Conservation (phyloP, 257 asterid genomes). For the Salvia hispanica region DNA sequence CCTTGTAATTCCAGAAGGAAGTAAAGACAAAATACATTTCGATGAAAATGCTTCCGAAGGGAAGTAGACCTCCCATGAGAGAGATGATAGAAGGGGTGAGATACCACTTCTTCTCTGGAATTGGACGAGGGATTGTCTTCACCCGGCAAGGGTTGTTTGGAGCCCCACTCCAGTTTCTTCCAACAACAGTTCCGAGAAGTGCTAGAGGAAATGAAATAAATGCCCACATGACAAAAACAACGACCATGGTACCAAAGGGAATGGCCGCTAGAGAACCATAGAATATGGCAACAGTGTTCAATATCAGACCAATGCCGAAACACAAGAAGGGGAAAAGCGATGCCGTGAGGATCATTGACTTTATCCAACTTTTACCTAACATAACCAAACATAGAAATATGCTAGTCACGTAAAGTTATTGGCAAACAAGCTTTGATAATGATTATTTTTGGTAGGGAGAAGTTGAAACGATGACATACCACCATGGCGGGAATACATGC, state of each 20-base stretch:
- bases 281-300: conserved; percentile 77
- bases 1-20: conserved; percentile 96
- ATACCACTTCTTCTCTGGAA: conserved; percentile 56
- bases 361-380: conserved; percentile 83
- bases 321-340: conserved; percentile 82
- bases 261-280: conserved; percentile 87
- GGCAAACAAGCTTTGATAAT: too few relatives aligned
- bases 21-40: conserved; percentile 92
- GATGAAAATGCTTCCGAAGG: conserved; percentile 83
- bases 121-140: conserved; percentile 61
- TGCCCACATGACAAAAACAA: conserved; percentile 77
- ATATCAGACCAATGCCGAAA: conserved; percentile 66
- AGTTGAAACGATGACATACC: too few relatives aligned
- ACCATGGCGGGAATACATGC: conserved; percentile 29
- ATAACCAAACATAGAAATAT: too few relatives aligned
- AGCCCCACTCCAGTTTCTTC: conserved; percentile 81
- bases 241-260: conserved; percentile 84
- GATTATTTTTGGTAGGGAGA: too few relatives aligned
- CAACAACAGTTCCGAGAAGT: conserved; percentile 81
- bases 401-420: too few relatives aligned
- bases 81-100: conserved; percentile 72
- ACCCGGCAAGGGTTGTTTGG: conserved; percentile 89
- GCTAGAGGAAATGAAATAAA: conserved; percentile 85
- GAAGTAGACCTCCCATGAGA: conserved; percentile 88
- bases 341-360: conserved; percentile 81